A percentile compares a stretch with the other conserved stretches of the same genome.
Conservation (phyloP, 371 early-diverging fungal species). For the Apophysomyces ossiformis region DNA sequence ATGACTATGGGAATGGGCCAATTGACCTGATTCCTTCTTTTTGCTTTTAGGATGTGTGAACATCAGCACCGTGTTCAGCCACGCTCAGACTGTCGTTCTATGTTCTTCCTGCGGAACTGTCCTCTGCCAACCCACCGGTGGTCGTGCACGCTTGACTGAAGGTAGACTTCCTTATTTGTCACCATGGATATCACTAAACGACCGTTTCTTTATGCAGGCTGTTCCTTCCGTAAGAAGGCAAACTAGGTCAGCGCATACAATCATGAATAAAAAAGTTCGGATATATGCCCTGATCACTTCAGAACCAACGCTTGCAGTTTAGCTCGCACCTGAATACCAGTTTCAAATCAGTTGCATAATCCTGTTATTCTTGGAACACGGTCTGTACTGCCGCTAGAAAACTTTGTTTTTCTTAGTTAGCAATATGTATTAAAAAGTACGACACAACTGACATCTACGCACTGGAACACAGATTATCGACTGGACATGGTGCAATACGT, state of each 20-base stretch:
- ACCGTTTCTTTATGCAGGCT: conserved; percentile 24
- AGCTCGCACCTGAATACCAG: no score
- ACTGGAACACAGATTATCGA: no score
- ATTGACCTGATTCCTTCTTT: not conserved
- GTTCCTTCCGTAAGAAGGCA: conserved; percentile 55
- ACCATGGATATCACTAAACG: not conserved
- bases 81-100: conserved; percentile 96
- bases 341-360: no score
- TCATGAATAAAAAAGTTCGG: no score
- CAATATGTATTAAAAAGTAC: no score
- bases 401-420: no score
- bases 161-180: conserved; percentile 28
- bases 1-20: not conserved
- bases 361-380: no score
- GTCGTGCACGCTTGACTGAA: conserved; percentile 94
- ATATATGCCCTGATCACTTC: no score
- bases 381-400: no score
- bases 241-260: conserved; percentile 25
- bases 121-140: conserved; percentile 98
- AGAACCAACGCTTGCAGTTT: no score
- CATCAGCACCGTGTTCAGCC: conserved; percentile 97
- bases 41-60: conserved; percentile 79
- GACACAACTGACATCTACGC: no score
- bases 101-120: conserved; percentile 95
- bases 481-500: no score